Base-by-base conservation (phyloP, 495 filamentous ascomycete species). In the Aspergillus campestris region DNA sequence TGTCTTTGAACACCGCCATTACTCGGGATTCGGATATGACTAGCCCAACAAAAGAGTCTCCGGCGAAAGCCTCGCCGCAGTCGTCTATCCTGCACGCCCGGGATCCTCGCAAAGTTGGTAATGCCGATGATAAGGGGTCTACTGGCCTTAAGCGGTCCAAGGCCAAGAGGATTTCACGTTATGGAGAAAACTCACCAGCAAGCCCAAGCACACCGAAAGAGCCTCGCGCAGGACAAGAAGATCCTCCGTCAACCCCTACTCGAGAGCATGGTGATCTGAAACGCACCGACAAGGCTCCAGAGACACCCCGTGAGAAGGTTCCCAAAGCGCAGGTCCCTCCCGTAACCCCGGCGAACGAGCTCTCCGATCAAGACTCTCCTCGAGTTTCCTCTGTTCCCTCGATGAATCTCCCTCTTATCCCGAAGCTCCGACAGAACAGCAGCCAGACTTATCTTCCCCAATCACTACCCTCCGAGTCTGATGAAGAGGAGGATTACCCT, bases 311-410 rank as follows among this genome's bases (percentile, higher is more conserved):
- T 24, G 44, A 52, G 29, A 78, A 65, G 53, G 47, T 56, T 34
- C 57, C 45, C 42, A 49, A 59, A 38, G 50, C 58, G 32, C 50
- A 45, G 1, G 39, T 44, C 8, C 15, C 46, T 30, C 51, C 60
- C 5, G 49, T 55, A 12, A 50, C 53, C 0, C 49, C 66, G 24
- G 51, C 48, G 13, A 54, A 45, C 35, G 56, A 50, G 30, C 55
- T 40, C 18, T 51, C 52, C 3, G 58, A 62, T 45, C 39, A 56
- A 35, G 59, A 55, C 36, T 61, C 68, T 37, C 59, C 72, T 35
- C 65, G 75, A 29, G 61, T 73, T 3, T 82, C 81, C n/a, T 80
- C 75, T 15, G 69, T 77, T 8, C 79, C 78, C 6, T 75, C 74
- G 0, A 60, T 70, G 52, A 66, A 77, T 44, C 67, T 82, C 11